Evolutionary conservation across 345 rosid genomes (phyloP), one percentile per base, ranked within the genome.

Genomic region (Eucalyptus leucophloia): DNA sequence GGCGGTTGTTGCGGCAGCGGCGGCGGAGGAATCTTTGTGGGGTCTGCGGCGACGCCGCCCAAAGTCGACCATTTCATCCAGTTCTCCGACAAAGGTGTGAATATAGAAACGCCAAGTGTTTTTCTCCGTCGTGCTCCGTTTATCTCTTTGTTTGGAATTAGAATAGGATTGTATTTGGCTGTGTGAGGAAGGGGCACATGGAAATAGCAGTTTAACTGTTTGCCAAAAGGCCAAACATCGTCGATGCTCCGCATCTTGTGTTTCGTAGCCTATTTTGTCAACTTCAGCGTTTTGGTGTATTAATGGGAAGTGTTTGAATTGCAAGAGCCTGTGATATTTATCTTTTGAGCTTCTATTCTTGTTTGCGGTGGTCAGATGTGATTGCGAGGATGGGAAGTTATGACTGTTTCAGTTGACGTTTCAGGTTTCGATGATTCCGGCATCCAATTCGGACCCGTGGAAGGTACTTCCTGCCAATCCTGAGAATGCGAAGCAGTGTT

Each of bases 31-130:
- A 28, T 40, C 47, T 77, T 40, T 77, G 45, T 2, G 15, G 83
- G 85, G 17, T 77, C 85, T 12, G 47, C 1, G 24, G 28, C 16
- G 45, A 72, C 47, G 15, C 85, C 94, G 90, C 88, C 96, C n/a
- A 98, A 98, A 94, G 96, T 96, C 89, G 99, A 98, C 91, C 91
- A 98, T 42, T 97, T 89, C 88, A 94, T 98, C 96, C 98, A 96
- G 83, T 97, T 98, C 93, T 88, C 98, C 87, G 99, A 97, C 83
- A 98, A 98, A 95, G 99, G 99, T 77, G 47, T 37, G 47, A 40
- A 21, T 37, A 77, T 40, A 3, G 85, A 77, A 77, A 77, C 1
- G 85, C 85, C 3, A 40, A 77, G 85, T 40, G 85, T 40, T 77
- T 2, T 21, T 77, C 30, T 77, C 0, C 7, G 85, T 40, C 47